Conservation (phyloP, 2,329 filamentous ascomycete genomes). For the Colletotrichum truncatum region DNA sequence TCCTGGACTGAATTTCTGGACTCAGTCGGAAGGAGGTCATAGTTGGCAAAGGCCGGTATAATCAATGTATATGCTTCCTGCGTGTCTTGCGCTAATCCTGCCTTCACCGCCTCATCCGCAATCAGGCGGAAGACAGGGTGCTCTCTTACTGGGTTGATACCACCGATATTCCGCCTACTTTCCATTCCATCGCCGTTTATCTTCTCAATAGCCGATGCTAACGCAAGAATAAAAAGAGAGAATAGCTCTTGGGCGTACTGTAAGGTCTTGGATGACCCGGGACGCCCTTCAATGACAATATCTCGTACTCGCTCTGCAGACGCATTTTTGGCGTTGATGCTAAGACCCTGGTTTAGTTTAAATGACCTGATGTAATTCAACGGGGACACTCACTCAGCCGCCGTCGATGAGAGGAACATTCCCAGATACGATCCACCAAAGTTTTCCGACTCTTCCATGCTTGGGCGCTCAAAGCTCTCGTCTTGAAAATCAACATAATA, state of each 20-base stretch:
- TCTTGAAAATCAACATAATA: no score
- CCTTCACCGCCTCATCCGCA: background rate
- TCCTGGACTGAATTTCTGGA: no score
- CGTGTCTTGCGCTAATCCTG: background rate
- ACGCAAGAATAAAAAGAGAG: background rate
- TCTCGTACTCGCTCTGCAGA: no score
- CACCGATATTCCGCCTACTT: no score
- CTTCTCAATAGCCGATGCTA: background rate
- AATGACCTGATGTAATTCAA: no score
- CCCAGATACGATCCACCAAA: background rate
- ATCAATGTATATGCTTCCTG: background rate
- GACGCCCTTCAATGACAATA: no score
- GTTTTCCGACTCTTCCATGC: no score
- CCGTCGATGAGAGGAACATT: background rate
- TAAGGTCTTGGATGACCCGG: background rate
- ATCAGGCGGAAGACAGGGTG: background rate
- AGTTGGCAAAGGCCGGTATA: background rate
- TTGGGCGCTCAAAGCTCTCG: no score
- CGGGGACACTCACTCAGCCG: no score
- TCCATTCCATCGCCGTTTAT: background rate
- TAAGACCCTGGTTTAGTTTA: no score
- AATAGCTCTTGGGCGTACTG: background rate
- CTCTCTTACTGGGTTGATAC: background rate
- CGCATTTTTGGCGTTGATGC: no score
- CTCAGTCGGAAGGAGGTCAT: background rate